Evolutionary conservation across 805 yeast species (phyloP).

Genomic region (Blastobotrys chiropterorum): DNA sequence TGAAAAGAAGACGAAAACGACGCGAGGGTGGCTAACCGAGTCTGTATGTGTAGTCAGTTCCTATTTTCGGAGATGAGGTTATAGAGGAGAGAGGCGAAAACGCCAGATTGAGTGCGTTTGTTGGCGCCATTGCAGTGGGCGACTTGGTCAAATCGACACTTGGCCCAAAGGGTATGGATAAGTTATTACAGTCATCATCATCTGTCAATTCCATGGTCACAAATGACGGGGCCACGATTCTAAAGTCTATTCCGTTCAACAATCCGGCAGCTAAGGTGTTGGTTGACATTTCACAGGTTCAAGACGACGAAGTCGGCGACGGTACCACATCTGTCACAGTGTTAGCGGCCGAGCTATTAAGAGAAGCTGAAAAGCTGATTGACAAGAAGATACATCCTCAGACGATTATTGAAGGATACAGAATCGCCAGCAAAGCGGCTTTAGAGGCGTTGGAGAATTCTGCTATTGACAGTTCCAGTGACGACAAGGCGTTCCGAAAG

Average conservation of each 20-base stretch:
- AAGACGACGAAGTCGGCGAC: conserved; percentile 98
- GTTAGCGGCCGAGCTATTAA: conserved; percentile 86
- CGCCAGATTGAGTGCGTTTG: conserved; percentile 86
- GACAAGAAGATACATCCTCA: conserved; percentile 96
- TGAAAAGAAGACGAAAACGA: background rate
- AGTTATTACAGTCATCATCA: conserved; percentile 79
- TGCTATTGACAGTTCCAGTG: conserved; percentile 66
- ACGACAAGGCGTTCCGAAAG: conserved; percentile 54
- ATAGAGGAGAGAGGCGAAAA: conserved; percentile 97
- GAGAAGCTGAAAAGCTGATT: conserved; percentile 90
- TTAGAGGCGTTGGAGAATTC: conserved; percentile 65
- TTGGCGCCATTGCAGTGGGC: conserved; percentile 98
- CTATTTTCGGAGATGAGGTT: conserved; percentile 94
- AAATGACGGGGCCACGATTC: conserved; percentile 96
- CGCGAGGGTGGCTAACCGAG: background rate
- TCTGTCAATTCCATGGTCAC: conserved; percentile 78
- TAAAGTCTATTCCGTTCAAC: conserved; percentile 89
- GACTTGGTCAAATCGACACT: conserved; percentile 89
- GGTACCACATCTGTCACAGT: conserved; percentile 96
- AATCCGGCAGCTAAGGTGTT: conserved; percentile 96
- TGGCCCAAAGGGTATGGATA: conserved; percentile 99
- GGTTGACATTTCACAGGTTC: conserved; percentile 91
- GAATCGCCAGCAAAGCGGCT: conserved; percentile 86
- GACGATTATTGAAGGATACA: conserved; percentile 91
- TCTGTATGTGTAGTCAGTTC: conserved; percentile 52